These are phyloP conservation scores for Ambispora gerdemannii DNA, from an alignment of 192 early-diverging fungal genomes.

Conservation along the genomic window DNA sequence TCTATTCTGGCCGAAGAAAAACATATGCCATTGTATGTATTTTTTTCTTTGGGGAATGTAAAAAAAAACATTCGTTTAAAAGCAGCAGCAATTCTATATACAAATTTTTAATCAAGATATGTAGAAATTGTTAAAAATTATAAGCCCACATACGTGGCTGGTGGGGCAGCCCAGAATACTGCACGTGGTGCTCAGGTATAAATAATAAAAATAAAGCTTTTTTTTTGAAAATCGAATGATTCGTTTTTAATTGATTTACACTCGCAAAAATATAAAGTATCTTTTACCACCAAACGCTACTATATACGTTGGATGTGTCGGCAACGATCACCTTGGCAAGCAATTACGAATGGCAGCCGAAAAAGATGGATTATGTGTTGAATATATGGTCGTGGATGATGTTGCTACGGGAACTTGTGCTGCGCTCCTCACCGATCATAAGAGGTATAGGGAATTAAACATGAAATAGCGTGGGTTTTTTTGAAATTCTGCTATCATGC, in stretches of 20 bases:
- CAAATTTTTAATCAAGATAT: conserved; percentile 48
- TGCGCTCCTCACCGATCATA: conserved; percentile 85
- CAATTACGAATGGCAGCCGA: conserved; percentile 73
- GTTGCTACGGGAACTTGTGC: conserved; percentile 94
- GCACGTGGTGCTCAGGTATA: conserved; percentile 73
- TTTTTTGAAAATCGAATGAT: no score
- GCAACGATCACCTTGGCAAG: conserved; percentile 78
- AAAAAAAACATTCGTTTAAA: background rate
- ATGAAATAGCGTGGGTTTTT: no score
- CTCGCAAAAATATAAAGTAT: conserved; percentile 51
- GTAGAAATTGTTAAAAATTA: conserved; percentile 73
- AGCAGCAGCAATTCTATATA: background rate
- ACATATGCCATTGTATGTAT: conserved; percentile 78
- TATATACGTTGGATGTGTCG: conserved; percentile 92
- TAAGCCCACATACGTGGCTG: conserved; percentile 84
- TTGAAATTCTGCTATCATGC: background rate
- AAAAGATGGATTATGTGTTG: conserved; percentile 81
- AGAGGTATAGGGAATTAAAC: conserved; percentile 57
- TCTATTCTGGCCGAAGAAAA: conserved; percentile 90
- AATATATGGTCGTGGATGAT: conserved; percentile 79
- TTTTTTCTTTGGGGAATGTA: background rate
- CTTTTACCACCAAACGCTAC: conserved; percentile 83
- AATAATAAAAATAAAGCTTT: background rate
- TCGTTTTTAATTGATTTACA: conserved; percentile 28
- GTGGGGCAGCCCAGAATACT: conserved; percentile 96